Base-by-base conservation (phyloP, 768 basidiomycete genomes). In the Daedaleopsis nitida region DNA sequence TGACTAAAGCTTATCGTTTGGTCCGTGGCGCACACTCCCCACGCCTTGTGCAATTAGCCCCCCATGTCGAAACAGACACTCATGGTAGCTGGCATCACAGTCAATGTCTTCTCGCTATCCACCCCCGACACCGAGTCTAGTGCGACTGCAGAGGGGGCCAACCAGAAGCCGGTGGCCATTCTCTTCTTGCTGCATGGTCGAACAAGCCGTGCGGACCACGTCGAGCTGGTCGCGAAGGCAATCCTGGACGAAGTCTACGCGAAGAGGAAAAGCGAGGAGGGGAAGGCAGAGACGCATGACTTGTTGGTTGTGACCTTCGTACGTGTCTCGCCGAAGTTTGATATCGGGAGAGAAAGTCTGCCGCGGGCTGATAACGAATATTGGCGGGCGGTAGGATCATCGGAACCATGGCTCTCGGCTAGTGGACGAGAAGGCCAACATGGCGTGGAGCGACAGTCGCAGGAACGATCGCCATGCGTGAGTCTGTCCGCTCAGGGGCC, bases 121-220 rank as follows among this genome's bases (percentile, higher is more conserved):
- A 24, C 44, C 2, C 13, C 80, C 81, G 57, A 56, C 55, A 47
- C 62, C 65, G n/a, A 42, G 39, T 42, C 39, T 13, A 23, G 7
- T 2, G n/a, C 44, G 7, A 59, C 60, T n/a, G 60, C 43, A 11
- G 37, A 35, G 10, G 39, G 27, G 2, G 44, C 17, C 16, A 21
- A 10, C 34, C 14, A 42, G 52, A 55, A 55, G 54, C 62, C 65
- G 4, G 66, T 71, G 13, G 69, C 73, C 17, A 70, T 77, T 27
- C 61, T 80, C 24, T 78, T 85, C 68, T 71, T 81, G 47, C 73
- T 81, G 9, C 83, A 84, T 66, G 83, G 83, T 1, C 72, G 83
- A 12, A 63, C 53, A 24, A 68, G 71, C n/a, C 68, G 69, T 21
- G 69, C 75, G 37, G 69, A 73, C n/a, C 54, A 67, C 39, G 66